Conservation (phyloP, 805 yeast species). For the Danielozyma ontarioensis region DNA sequence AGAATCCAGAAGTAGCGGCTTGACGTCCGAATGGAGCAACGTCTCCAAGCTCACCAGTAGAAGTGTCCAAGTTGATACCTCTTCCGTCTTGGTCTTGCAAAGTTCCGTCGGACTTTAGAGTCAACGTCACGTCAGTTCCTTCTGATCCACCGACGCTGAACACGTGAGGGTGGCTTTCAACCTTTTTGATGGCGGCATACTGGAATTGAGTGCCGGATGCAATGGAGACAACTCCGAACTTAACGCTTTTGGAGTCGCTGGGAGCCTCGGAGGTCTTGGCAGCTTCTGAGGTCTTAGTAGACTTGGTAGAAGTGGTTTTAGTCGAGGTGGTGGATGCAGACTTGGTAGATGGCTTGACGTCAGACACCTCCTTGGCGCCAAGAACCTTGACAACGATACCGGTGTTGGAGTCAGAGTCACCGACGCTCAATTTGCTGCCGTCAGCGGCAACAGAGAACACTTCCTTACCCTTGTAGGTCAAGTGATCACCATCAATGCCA, state of each 20-base stretch:
- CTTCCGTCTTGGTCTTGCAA: slow-evolving; percentile 27
- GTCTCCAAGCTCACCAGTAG: slow-evolving; percentile 28
- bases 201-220: slow-evolving; percentile 23
- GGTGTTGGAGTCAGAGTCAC: slow-evolving; percentile 23
- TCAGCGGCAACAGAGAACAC: slow-evolving; percentile 4
- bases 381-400: slow-evolving; percentile 19
- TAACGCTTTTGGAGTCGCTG: slow-evolving; percentile 5
- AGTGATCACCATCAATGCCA: slow-evolving; percentile 8
- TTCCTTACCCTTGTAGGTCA: slow-evolving; percentile 4
- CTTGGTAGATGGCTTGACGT: slow-evolving; percentile 1
- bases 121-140: slow-evolving; percentile 20
- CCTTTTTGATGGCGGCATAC: slow-evolving; percentile 21
- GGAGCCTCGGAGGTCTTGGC: slow-evolving; percentile 4
- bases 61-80: slow-evolving; percentile 22
- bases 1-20: slow-evolving; percentile 33
- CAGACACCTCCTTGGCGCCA: slow-evolving; percentile 2
- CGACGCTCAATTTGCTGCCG: neutral
- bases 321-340: neutral
- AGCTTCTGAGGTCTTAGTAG: neutral
- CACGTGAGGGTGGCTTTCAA: slow-evolving; percentile 25
- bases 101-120: slow-evolving; percentile 20
- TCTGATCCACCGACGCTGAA: slow-evolving; percentile 30
- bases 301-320: no score
- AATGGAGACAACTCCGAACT: slow-evolving; percentile 16
- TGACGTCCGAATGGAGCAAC: slow-evolving; percentile 27